A percentile compares a stretch with the other conserved stretches of the same genome.
Conservation (phyloP, 78 protist species). For the Paulinella micropora region DNA sequence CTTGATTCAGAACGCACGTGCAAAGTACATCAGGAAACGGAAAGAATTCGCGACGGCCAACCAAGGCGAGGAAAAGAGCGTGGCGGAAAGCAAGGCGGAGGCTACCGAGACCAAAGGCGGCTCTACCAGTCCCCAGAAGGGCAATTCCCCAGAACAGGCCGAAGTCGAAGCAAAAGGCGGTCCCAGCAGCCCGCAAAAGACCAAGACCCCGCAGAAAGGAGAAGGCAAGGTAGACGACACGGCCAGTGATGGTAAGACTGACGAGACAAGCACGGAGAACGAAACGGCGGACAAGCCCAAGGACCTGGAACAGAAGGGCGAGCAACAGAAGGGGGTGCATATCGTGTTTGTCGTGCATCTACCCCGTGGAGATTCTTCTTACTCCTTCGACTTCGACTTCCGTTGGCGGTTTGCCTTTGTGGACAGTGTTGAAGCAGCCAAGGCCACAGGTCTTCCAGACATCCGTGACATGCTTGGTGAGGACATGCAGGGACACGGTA, state of each 20-base stretch:
- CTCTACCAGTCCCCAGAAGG: no score
- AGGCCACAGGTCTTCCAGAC: neutral
- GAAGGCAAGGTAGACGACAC: neutral
- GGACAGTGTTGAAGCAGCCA: neutral
- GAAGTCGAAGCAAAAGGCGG: no score
- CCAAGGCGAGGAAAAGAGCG: neutral
- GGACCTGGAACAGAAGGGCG: no score
- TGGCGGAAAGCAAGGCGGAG: neutral
- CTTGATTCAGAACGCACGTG: neutral
- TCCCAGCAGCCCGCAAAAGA: no score
- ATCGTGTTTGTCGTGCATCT: neutral
- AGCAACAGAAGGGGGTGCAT: neutral
- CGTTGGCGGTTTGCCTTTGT: slow-evolving; percentile 4
- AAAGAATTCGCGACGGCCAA: neutral
- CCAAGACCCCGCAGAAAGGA: no score
- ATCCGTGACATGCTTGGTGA: neutral
- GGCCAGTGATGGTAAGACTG: no score
- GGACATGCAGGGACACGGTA: neutral
- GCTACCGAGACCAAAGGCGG: neutral
- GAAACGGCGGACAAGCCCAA: no score
- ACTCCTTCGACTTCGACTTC: neutral
- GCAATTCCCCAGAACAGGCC: no score
- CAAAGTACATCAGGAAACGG: neutral
- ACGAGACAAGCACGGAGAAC: no score
- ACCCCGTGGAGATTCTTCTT: neutral